These are phyloP conservation scores for Metroxylon sagu DNA, from an alignment of 176 grass and related monocot genomes.

Conservation along the genomic window DNA sequence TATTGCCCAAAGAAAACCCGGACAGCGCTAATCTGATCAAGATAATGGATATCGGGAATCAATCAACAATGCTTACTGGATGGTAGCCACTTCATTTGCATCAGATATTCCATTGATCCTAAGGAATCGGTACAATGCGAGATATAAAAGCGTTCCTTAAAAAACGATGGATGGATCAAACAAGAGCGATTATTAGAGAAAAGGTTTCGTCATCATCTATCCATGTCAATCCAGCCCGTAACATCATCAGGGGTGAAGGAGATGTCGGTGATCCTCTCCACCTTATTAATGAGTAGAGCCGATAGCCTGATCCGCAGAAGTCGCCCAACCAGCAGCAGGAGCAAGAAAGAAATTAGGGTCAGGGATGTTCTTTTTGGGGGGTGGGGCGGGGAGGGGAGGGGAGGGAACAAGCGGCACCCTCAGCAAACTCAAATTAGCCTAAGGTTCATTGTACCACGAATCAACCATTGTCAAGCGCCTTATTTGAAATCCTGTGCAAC, in stretches of 20 bases:
- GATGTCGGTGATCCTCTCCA: constrained; percentile 43
- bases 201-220: constrained; percentile 32
- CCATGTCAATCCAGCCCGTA: constrained; percentile 56
- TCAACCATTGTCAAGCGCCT: too few species aligned
- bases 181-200: not conserved
- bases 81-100: constrained; percentile 31
- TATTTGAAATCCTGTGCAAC: too few species aligned
- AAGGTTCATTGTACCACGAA: too few species aligned
- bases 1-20: constrained; percentile 3
- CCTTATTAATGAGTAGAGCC: constrained; percentile 50
- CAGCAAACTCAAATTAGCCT: too few species aligned
- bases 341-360: not conserved
- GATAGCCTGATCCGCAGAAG: constrained; percentile 43
- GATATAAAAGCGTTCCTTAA: too few species aligned
- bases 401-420: too few species aligned
- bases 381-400: too few species aligned
- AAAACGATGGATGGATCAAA: not conserved
- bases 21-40: too few species aligned
- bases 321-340: not conserved
- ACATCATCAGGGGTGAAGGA: constrained; percentile 72
- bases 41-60: too few species aligned
- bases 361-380: not conserved
- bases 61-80: constrained; percentile 40
- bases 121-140: constrained; percentile 6
- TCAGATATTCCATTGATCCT: constrained; percentile 49